Conservation (phyloP, 2,329 filamentous ascomycete species). For the Monosporascus sp. region DNA sequence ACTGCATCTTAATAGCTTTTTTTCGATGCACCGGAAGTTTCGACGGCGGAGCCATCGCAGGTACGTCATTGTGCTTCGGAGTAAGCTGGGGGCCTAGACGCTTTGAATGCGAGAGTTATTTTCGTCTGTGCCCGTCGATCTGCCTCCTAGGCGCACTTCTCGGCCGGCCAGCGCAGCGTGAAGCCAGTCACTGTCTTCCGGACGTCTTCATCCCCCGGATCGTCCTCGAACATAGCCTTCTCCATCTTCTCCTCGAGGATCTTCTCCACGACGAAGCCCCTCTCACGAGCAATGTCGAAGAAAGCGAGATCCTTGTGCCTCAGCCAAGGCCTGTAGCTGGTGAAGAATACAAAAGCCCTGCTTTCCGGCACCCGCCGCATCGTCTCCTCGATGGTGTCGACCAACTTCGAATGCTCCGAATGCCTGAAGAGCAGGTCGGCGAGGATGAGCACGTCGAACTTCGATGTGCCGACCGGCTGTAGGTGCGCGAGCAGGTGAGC, state of each 20-base stretch:
- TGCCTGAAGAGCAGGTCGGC: slow-evolving; percentile 91
- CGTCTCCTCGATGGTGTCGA: slow-evolving; percentile 64
- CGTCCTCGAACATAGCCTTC: slow-evolving; percentile 81
- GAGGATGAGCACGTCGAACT: slow-evolving; percentile 78
- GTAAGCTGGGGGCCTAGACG: too few relatives aligned
- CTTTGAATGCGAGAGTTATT: too few relatives aligned
- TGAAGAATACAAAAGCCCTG: slow-evolving; percentile 84
- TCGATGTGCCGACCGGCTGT: slow-evolving; percentile 26
- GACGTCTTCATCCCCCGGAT: slow-evolving; percentile 76
- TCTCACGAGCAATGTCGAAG: slow-evolving; percentile 68
- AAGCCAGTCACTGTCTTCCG: slow-evolving; percentile 80
- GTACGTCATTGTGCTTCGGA: too few relatives aligned
- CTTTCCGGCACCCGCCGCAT: slow-evolving; percentile 51
- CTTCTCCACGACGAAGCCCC: slow-evolving; percentile 72
- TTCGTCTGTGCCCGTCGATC: too few relatives aligned
- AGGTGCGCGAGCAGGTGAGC: slow-evolving; percentile 54
- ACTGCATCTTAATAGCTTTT: too few relatives aligned
- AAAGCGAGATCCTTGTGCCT: slow-evolving; percentile 79
- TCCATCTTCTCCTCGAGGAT: slow-evolving; percentile 78
- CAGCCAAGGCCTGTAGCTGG: slow-evolving; percentile 88
- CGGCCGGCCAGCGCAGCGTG: slow-evolving; percentile 58
- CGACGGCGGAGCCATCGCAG: too few relatives aligned
- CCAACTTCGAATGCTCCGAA: slow-evolving; percentile 73
- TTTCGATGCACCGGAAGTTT: too few relatives aligned
- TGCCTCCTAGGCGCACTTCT: slow-evolving; percentile 19